Evolutionary conservation across 768 basidiomycete species (phyloP).

Genomic region (Fibroporia radiculosa): DNA sequence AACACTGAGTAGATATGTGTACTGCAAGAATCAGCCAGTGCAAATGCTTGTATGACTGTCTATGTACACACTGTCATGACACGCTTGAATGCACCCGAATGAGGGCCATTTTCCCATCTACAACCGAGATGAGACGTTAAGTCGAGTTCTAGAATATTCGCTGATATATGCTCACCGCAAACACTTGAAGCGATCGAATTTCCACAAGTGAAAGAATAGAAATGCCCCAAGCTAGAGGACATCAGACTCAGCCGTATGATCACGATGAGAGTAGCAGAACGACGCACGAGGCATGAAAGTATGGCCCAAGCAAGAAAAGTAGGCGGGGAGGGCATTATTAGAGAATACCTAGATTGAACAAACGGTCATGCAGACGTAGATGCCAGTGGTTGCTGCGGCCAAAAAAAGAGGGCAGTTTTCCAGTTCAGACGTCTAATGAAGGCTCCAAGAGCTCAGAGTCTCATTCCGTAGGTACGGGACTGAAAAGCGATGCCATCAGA

Average conservation of each 20-base stretch:
- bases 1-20: constrained; percentile 59
- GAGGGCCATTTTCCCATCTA: constrained; percentile 63
- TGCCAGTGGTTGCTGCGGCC: neutral
- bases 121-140: constrained; percentile 1
- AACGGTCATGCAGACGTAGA: constrained; percentile 1
- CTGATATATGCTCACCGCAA: constrained; percentile 40
- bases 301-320: constrained; percentile 59
- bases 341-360: too few species aligned
- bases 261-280: neutral
- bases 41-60: neutral
- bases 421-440: neutral
- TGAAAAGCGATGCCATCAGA: too few species aligned
- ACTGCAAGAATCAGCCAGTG: constrained; percentile 33
- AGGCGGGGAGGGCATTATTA: constrained; percentile 40
- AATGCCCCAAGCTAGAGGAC: constrained; percentile 46
- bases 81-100: constrained; percentile 74
- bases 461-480: too few species aligned
- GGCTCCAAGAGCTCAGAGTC: too few species aligned
- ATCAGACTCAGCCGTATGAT: neutral
- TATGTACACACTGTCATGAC: constrained; percentile 72
- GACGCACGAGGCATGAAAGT: constrained; percentile 42
- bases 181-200: constrained; percentile 73
- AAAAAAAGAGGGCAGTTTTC: neutral
- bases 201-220: constrained; percentile 69
- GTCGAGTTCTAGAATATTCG: too few species aligned